These are phyloP conservation scores for Phoma sp. DNA, from an alignment of 2,329 filamentous ascomycete species.

Conservation along the genomic window DNA sequence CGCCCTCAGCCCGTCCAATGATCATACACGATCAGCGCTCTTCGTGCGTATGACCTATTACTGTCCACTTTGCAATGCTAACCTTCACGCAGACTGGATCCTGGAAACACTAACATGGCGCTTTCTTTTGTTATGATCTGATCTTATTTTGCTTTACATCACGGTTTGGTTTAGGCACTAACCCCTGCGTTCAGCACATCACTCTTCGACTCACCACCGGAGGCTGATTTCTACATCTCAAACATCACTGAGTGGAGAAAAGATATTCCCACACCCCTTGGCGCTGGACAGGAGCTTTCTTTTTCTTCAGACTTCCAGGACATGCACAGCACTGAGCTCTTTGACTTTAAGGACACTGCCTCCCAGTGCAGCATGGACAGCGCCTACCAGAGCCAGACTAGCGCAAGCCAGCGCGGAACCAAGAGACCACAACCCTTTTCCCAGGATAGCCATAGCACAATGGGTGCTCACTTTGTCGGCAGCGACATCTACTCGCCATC, in stretches of 20 bases:
- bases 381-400: slow-evolving; percentile 49
- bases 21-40: background rate
- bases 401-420: slow-evolving; percentile 43
- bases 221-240: slow-evolving; percentile 43
- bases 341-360: slow-evolving; percentile 45
- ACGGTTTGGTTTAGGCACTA: slow-evolving; percentile 41
- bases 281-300: slow-evolving; percentile 44
- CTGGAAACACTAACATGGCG: slow-evolving; percentile 46
- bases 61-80: background rate
- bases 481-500: slow-evolving; percentile 46
- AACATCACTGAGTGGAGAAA: slow-evolving; percentile 52
- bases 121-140: slow-evolving; percentile 34
- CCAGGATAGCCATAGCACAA: slow-evolving; percentile 39
- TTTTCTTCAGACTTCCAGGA: slow-evolving; percentile 43
- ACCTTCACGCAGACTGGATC: background rate
- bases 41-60: background rate
- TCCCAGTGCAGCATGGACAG: slow-evolving; percentile 53
- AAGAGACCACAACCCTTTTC: slow-evolving; percentile 34
- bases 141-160: slow-evolving; percentile 21
- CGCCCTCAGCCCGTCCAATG: background rate
- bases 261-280: slow-evolving; percentile 44
- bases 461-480: slow-evolving; percentile 39
- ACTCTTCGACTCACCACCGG: slow-evolving; percentile 45
- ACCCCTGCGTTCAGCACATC: slow-evolving; percentile 48
- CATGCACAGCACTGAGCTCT: slow-evolving; percentile 43